Evolutionary conservation across 1,284 basidiomycete species (phyloP), one percentile per base, ranked within the genome.

Genomic region (Leccinum pachyderme): DNA sequence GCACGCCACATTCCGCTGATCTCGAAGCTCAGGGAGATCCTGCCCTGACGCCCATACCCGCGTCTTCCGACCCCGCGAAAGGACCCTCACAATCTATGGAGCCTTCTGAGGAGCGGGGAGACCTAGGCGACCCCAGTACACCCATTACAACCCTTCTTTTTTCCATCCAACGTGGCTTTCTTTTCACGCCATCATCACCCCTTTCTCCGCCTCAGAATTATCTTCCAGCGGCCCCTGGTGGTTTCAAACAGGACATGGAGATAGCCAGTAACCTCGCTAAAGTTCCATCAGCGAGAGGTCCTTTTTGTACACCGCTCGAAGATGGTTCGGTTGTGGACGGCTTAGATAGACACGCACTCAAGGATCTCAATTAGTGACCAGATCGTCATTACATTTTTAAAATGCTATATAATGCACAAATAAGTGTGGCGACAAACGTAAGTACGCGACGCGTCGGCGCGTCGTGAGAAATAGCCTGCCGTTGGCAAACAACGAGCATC

Each of bases 121-220:
- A 57, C 11, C 35, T 37, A 1, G 52, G 24, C 15, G 25, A 56
- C 29, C 67, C 71, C 15, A 74, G 79, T 59, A 89, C 87, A 28
- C 87, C 87, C 1, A 89, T 89, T 51, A 87, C 87, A 2, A 75
- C 80, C 7, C 75, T 89, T 37, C 74, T 90, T 37, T 77, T 78
- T 32, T 85, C 84, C 4, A 90, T 89, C 56, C 79, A 89, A 61
- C 79, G 75, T 25, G 87, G 86, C 13, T 90, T 89, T 68, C 67
- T 85, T 29, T 80, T 81, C 61, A 83, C 84, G 7, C 84, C 84
- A 18, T 74, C 74, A 27, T 78, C 79, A 2, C 82, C 83, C 3
- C 72, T 85, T 33, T 84, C 83, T 3, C 83, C 83, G 22, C 78
- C 81, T 15, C 74, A 79, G 50, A 74, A 76, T 29, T 82, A 84